Evolutionary conservation across 768 basidiomycete species (phyloP).

Genomic region (Mycena latifolia): DNA sequence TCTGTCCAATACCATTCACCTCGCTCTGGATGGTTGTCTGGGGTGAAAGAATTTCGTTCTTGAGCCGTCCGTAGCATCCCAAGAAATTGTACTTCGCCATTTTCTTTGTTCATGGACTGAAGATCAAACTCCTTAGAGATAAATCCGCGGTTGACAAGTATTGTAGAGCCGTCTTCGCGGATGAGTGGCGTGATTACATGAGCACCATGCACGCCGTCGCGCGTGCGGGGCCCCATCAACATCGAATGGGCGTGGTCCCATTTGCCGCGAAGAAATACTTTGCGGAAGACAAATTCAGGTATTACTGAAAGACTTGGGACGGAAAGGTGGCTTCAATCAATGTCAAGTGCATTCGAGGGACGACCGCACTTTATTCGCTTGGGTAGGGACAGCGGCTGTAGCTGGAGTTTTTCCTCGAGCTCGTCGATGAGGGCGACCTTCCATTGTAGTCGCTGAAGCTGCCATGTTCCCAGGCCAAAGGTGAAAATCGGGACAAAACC

Average conservation of each 20-base stretch:
- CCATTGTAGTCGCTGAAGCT: constrained; percentile 94
- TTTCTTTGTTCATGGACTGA: constrained; percentile 50
- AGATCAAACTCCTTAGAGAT: constrained; percentile 66
- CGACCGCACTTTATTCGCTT: constrained; percentile 84
- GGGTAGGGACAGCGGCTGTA: constrained; percentile 84
- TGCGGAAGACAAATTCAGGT: constrained; percentile 91
- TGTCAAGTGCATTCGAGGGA: constrained; percentile 34
- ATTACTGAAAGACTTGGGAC: constrained; percentile 70
- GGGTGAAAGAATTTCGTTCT: constrained; percentile 84
- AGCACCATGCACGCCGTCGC: constrained; percentile 89
- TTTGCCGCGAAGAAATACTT: constrained; percentile 80
- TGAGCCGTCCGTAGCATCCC: constrained; percentile 91
- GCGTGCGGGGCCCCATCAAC: constrained; percentile 87
- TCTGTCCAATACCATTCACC: constrained; percentile 96
- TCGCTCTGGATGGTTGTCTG: constrained; percentile 83
- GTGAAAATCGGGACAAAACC: constrained; percentile 93
- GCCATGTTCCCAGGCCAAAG: constrained; percentile 93
- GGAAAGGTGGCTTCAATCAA: constrained; percentile 37
- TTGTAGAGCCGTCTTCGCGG: constrained; percentile 83
- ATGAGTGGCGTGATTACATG: constrained; percentile 90
- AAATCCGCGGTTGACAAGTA: constrained; percentile 95
- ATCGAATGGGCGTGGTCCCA: constrained; percentile 87
- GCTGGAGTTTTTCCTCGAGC: constrained; percentile 88
- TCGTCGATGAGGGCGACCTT: constrained; percentile 95
- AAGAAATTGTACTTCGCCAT: constrained; percentile 76